Evolutionary conservation across 2,329 filamentous ascomycete species (phyloP), one percentile per base, ranked within the genome.

Genomic region (Coniochaeta pulveracea): DNA sequence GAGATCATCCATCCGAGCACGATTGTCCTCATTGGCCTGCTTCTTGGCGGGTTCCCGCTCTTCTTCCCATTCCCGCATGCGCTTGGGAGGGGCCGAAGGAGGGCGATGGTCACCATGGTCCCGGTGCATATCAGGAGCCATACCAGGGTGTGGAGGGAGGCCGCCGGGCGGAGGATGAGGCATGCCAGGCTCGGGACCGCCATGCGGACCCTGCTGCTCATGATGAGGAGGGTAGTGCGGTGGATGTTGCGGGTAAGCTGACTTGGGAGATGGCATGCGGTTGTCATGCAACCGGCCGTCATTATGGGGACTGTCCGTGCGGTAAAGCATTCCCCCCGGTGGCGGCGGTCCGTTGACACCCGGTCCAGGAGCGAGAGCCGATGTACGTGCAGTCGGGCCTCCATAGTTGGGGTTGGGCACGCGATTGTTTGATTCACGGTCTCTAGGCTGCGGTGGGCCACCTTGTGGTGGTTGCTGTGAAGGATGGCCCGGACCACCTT

Each of bases 31-130:
- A 24, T 78, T 93, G 8, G 84, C 80, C 40, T 83, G 76, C 62
- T 95, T 95, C 64, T 95, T 93, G 27, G 69, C 66, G n/a, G 28
- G 28, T 4, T 76, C 61, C 15, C 74, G 63, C 22, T 93, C 85
- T 22, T 89, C 81, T 44, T 96, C 91, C 88, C 91, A 95, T 49
- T 96, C 91, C 31, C 88, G 79, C 54, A 78, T 71, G 37, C 91
- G 76, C 68, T 98, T 98, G 37, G 80, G 76, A 4, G 72, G 73
- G 9, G 84, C 81, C 23, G 85, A 93, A 1, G 80, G 60, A 12
- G 86, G 84, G n/a, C 86, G 73, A 26, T 78, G 73, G 36, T 93
- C 81, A n/a, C n/a, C n/a, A 40, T 66, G 69, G 34, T 74, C 70
- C 38, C 72, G 62, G 34, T 68, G 80, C 38, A 72, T 66, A 48